Evolutionary conservation across 148 eudicot genomes (phyloP).

Genomic region (Fagopyrum tataricum): DNA sequence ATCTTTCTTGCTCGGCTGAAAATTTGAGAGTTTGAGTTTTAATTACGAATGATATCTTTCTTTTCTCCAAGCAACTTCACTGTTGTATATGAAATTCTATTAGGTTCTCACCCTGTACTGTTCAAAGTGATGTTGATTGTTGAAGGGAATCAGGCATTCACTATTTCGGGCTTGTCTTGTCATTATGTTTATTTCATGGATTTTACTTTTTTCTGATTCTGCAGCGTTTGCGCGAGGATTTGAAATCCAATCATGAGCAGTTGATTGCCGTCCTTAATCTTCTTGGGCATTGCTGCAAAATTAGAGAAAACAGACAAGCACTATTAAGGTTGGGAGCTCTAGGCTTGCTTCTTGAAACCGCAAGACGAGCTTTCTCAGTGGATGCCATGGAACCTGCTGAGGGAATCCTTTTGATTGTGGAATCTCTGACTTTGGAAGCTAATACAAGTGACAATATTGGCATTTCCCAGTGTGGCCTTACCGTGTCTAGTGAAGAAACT

Average conservation of each 20-base stretch:
- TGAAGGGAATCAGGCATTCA: neutral
- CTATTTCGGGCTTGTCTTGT: conserved; percentile 1
- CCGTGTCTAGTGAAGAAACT: conserved; percentile 64
- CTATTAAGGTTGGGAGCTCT: conserved; percentile 76
- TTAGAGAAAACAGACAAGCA: conserved; percentile 84
- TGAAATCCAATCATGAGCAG: conserved; percentile 95
- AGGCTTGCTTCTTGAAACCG: conserved; percentile 88
- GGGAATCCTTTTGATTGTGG: conserved; percentile 94
- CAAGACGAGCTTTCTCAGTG: conserved; percentile 91
- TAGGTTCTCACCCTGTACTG: neutral
- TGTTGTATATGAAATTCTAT: neutral
- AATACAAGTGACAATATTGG: conserved; percentile 83
- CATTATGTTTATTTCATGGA: neutral
- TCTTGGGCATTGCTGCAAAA: conserved; percentile 93
- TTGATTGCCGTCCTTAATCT: conserved; percentile 82
- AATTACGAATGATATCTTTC: neutral
- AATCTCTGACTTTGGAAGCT: conserved; percentile 92
- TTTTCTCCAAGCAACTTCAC: neutral
- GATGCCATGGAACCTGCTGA: conserved; percentile 99
- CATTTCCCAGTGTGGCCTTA: conserved; percentile 60
- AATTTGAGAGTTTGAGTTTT: neutral
- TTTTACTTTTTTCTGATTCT: conserved; percentile 14
- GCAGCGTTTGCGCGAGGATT: conserved; percentile 78
- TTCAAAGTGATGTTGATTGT: conserved; percentile 4
- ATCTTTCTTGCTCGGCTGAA: neutral